phyloP scores from a whole-genome alignment of 2,329 filamentous ascomycete species.

The Aspergillus japonicus region DNA sequence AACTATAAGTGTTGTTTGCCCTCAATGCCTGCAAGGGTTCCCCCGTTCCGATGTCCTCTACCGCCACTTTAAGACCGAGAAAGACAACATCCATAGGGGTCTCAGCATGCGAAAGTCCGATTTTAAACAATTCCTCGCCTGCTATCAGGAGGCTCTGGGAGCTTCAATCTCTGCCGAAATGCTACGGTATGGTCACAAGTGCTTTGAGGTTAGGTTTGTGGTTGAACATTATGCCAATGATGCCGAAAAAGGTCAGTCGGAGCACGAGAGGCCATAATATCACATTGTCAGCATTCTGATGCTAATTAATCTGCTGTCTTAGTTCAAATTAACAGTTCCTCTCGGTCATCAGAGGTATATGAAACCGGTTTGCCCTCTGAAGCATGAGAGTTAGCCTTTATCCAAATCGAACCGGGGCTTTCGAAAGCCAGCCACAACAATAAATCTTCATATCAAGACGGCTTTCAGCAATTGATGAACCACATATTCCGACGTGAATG shows the following conservation, averaged over 20 bases:
- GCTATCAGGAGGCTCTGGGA: background rate
- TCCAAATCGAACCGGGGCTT: background rate
- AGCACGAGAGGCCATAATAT: background rate
- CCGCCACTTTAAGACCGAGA: background rate
- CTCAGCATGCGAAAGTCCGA: background rate
- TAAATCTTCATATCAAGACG: background rate
- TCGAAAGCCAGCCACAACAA: background rate
- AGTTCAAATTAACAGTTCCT: background rate
- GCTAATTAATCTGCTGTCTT: background rate
- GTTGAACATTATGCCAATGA: background rate
- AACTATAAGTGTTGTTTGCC: too few relatives aligned
- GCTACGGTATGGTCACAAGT: background rate
- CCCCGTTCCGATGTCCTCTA: background rate
- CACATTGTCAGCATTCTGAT: too few relatives aligned
- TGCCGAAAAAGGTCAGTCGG: background rate
- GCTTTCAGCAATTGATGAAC: background rate
- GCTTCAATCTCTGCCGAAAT: background rate
- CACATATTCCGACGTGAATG: too few relatives aligned
- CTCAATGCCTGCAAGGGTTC: background rate
- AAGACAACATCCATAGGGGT: background rate
- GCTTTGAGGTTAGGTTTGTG: background rate
- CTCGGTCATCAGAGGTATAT: background rate
- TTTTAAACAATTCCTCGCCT: background rate
- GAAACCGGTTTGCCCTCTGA: background rate
- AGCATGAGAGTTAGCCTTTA: background rate